These are phyloP conservation scores for Penicillium brasilianum DNA, from an alignment of 2,329 filamentous ascomycete genomes.

Conservation along the genomic window DNA sequence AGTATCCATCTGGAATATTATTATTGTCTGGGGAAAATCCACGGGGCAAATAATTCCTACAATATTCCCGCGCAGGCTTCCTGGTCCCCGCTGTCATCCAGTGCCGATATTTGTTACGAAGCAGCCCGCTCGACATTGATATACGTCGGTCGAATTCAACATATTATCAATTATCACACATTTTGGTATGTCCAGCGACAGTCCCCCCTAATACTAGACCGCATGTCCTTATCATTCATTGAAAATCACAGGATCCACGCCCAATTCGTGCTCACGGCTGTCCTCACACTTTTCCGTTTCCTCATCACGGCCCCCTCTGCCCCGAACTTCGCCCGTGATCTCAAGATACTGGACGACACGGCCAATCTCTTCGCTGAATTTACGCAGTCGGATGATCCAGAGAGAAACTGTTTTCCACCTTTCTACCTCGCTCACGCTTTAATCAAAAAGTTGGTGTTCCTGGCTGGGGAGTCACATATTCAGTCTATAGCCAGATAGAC, in stretches of 20 bases:
- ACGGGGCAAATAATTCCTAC: not conserved
- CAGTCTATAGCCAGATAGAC: not conserved
- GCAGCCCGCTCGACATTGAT: not conserved
- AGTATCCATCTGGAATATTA: not conserved
- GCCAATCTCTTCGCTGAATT: not conserved
- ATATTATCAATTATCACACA: not conserved
- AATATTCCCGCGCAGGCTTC: not conserved
- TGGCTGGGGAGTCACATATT: not conserved
- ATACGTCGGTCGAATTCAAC: not conserved
- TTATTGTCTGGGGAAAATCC: not conserved
- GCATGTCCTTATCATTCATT: not conserved
- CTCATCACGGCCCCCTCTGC: not conserved
- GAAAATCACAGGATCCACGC: not conserved
- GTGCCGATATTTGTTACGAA: not conserved
- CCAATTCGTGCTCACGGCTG: not conserved
- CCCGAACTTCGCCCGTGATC: not conserved
- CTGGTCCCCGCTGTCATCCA: not conserved
- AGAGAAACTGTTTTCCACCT: not conserved
- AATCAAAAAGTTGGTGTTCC: not conserved
- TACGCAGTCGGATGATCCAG: not conserved
- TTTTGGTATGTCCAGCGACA: not conserved
- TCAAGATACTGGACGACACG: not conserved
- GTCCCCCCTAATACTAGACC: not conserved
- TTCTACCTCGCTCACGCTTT: not conserved
- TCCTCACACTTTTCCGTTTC: not conserved